Base-by-base conservation (phyloP, 1,284 basidiomycete genomes). In the Pterula multifida region DNA sequence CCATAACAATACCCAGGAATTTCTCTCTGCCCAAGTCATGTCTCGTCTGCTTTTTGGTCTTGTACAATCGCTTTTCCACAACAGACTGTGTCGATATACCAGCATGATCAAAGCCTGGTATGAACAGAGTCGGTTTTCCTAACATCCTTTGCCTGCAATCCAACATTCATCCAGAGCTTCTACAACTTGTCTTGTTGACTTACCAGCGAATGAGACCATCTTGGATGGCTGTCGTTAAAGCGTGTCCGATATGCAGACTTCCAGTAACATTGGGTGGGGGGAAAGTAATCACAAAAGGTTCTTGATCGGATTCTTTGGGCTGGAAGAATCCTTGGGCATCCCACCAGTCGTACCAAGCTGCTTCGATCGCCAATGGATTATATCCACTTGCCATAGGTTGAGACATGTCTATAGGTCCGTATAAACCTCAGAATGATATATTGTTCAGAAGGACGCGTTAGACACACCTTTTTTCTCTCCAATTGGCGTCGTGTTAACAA, bases 281-380 rank as follows among this genome's bases (percentile, higher is more conserved):
- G 3, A 84, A 77, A 1, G 94, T 89, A 47, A 99, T 81, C 55
- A 94, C 85, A 63, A 98, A 98, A 4, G 73, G 68, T 24, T 84
- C 88, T 54, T 82, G 76, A 1, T 75, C 66, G 52, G 76, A 76
- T 28, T 70, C 58, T 11, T 72, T 72, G 1, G 96, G 96, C 57
- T 82, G 76, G 75, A 98, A 98, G 75, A 85, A 96, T 11, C 90
- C 90, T 63, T 88, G 75, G 24, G 82, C 78, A 51, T 84, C 74
- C 96, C 96, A 98, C 96, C 96, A 98, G 60, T 95, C 91, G 63
- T 97, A 98, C 92, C 96, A 98, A 9, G 92, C 87, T 3, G 93
- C 78, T 65, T 98, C 96, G 55, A 98, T 86, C 49, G 91, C 90
- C 56, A 88, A 83, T 11, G 95, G 96, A 65, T 98, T 95, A 71